Base-by-base conservation (phyloP, 1,284 basidiomycete genomes). In the Prillingera fragicola region DNA sequence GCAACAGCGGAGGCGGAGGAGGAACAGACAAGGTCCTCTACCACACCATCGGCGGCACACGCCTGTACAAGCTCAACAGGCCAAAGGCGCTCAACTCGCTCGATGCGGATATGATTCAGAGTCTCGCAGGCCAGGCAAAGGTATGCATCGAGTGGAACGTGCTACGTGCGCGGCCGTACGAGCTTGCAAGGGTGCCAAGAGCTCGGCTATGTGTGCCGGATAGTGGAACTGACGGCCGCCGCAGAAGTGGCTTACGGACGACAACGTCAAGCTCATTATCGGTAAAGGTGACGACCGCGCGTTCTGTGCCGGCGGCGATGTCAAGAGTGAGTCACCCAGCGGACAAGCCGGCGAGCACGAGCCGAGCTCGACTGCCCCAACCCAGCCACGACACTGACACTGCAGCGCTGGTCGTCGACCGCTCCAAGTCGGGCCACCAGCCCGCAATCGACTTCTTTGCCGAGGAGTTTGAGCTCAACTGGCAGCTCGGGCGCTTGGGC, bases 401-500 rank as follows among this genome's bases (percentile, higher is more conserved):
- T 13, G 4, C 33, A 45, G 44, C 38, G 3, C 38, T 45, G 8
- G 33, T 45, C 23, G 33, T 36, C 7, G n/a, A 17, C 2, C n/a
- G 14, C 18, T 22, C n/a, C n/a, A n/a, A n/a, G n/a, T n/a, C n/a
- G n/a, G n/a, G n/a, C n/a, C n/a, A n/a, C n/a, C n/a, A n/a, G n/a
- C n/a, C n/a, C n/a, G n/a, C n/a, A n/a, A n/a, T 88, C 40, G 76
- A 81, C 14, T 97, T 90, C 73, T 98, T 98, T 77, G 82, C 83
- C 67, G 76, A 80, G 62, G 94, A 98, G 83, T 96, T 94, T 63
- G 83, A 88, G 64, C 74, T 92, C 59, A 88, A 97, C 73, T 88
- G 85, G 68, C 74, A 80, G 37, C 74, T 98, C 41, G 85, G 87
- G 3, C 77, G 80, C 1, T 72, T 87, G 19, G 76, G 75, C 22